Evolutionary conservation across 2,329 filamentous ascomycete genomes (phyloP), one percentile per base, ranked within the genome.

Genomic region (Simplicillium sp.): DNA sequence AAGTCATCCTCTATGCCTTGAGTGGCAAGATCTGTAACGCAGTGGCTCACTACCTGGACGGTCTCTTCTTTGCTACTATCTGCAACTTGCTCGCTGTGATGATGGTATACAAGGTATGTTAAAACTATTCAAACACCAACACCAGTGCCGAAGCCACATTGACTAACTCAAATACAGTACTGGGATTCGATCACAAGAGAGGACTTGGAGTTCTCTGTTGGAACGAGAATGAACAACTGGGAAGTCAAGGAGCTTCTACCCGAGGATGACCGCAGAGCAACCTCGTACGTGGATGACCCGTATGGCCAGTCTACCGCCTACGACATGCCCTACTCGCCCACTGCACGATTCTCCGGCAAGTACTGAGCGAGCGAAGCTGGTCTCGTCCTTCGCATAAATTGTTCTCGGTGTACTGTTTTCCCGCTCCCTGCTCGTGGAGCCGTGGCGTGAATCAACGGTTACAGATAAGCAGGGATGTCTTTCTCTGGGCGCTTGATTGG

Each of bases 101-200:
- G 92, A 98, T 97, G 92, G 82, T 98, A 31, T 98, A 98, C 75
- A 98, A 98, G 83, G 87, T 74, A 64, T 40, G 64, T 53, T 15
- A 25, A n/a, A 15, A 29, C 20, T 14, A 31, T 42, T 13, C 20
- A 14, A 3, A 17, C n/a, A 38, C 33, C 29, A 33, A 25, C 20
- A 9, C 20, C 9, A n/a, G n/a, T n/a, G n/a, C n/a, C n/a, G n/a
- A n/a, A n/a, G n/a, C n/a, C n/a, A n/a, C n/a, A n/a, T n/a, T n/a
- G n/a, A 18, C 35, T 41, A 29, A 44, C 38, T 32, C 17, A 25
- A 9, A 43, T 43, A 40, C 51, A 92, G 88, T 98, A 94, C 71
- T 98, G 92, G 92, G 92, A 98, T 59, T 96, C 89, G 13, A 98
- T 98, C 62, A 98, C 92, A 16, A 88, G 86, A 57, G 92, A 98